A percentile compares a stretch with the other conserved stretches of the same genome.
These are phyloP conservation scores for Coemansia sp. DNA, from an alignment of 192 early-diverging fungal genomes.

Conservation along the genomic window DNA sequence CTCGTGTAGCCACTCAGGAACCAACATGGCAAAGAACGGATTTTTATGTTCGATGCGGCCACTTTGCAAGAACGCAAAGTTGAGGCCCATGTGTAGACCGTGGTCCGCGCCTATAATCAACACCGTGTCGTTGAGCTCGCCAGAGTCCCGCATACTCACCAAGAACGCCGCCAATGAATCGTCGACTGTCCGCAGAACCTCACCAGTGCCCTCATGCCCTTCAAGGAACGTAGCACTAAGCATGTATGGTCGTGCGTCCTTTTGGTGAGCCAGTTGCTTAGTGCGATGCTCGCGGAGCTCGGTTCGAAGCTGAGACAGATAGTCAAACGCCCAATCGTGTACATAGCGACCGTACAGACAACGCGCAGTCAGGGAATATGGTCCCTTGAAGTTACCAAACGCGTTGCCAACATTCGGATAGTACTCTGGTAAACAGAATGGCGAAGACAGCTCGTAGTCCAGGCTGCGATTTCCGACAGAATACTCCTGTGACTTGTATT, in stretches of 20 bases:
- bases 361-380: conserved; percentile 39
- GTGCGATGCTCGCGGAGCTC: conserved; percentile 17
- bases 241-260: conserved; percentile 37
- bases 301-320: conserved; percentile 32
- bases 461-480: conserved; percentile 37
- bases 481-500: conserved; percentile 30
- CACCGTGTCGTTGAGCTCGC: conserved; percentile 48
- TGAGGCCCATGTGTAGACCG: conserved; percentile 52
- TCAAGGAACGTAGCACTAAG: conserved; percentile 34
- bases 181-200: conserved; percentile 45
- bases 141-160: conserved; percentile 26
- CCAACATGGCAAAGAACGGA: conserved; percentile 41
- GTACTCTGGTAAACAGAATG: conserved; percentile 62
- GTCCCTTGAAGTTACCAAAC: conserved; percentile 60
- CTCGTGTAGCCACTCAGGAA: conserved; percentile 41
- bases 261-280: not conserved
- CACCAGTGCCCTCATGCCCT: conserved; percentile 54
- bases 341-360: conserved; percentile 48
- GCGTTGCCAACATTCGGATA: conserved; percentile 53
- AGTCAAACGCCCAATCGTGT: conserved; percentile 52
- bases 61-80: conserved; percentile 46
- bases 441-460: conserved; percentile 63
- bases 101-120: conserved; percentile 41
- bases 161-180: conserved; percentile 32
- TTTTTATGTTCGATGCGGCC: conserved; percentile 54